These are phyloP conservation scores for Arabidopsis lyrata DNA, from an alignment of 441 rosid genomes.

Conservation along the genomic window DNA sequence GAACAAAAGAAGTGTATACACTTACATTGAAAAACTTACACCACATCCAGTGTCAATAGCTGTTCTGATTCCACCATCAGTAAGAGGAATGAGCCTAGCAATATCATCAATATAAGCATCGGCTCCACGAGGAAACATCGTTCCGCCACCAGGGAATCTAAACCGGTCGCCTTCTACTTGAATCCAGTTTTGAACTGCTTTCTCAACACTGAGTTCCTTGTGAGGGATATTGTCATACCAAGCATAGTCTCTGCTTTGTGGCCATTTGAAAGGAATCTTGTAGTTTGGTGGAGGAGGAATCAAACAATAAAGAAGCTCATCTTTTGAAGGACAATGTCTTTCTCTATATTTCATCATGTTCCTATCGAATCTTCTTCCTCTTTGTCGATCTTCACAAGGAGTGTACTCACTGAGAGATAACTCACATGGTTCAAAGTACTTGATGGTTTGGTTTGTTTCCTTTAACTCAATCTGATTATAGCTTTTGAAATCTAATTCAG, in stretches of 20 bases:
- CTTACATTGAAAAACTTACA: constrained; percentile 51
- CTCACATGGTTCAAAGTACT: constrained; percentile 68
- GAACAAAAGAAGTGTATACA: not conserved
- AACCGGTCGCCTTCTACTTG: constrained; percentile 88
- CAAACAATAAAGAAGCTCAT: constrained; percentile 72
- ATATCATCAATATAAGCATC: constrained; percentile 93
- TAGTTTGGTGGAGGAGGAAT: constrained; percentile 95
- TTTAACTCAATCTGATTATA: constrained; percentile 68
- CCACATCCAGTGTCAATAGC: constrained; percentile 97
- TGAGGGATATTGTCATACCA: constrained; percentile 98
- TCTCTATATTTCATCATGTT: constrained; percentile 87
- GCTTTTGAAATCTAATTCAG: constrained; percentile 67
- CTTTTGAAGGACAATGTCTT: constrained; percentile 85
- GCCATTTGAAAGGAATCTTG: constrained; percentile 96
- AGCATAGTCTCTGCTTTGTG: constrained; percentile 91
- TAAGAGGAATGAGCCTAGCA: constrained; percentile 77
- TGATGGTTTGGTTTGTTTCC: constrained; percentile 45
- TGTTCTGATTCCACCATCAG: constrained; percentile 77
- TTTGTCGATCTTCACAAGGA: constrained; percentile 78
- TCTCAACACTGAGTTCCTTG: constrained; percentile 91
- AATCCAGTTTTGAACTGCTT: constrained; percentile 97
- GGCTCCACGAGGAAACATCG: constrained; percentile 93
- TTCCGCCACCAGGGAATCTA: constrained; percentile 97
- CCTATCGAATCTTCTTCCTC: constrained; percentile 81
- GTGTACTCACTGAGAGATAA: constrained; percentile 81